Evolutionary conservation across 2,329 filamentous ascomycete species (phyloP).

Genomic region (Geosmithia putterillii): DNA sequence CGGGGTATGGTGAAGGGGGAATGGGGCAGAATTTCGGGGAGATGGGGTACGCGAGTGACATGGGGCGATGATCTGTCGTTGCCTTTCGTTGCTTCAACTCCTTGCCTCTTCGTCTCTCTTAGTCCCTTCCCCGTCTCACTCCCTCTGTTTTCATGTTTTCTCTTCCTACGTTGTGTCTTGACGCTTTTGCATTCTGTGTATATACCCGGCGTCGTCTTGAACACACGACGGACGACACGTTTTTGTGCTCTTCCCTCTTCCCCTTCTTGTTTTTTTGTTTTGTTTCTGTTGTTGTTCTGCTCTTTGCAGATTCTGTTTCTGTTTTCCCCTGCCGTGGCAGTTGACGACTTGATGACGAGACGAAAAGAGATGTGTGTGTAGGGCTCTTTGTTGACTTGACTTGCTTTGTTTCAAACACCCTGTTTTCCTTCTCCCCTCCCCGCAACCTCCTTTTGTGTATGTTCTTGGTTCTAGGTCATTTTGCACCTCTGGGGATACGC

Average conservation of each 20-base stretch:
- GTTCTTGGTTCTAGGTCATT: too few relatives aligned
- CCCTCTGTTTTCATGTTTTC: not conserved
- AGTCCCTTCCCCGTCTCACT: not conserved
- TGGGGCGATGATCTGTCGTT: slow-evolving; percentile 30
- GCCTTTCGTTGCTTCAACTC: not conserved
- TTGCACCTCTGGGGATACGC: too few relatives aligned
- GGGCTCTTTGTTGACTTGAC: too few relatives aligned
- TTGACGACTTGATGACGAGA: too few relatives aligned
- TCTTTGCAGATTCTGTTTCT: not conserved
- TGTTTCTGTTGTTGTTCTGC: not conserved
- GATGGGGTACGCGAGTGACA: slow-evolving; percentile 39
- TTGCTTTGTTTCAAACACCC: too few relatives aligned
- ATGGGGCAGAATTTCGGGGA: slow-evolving; percentile 43
- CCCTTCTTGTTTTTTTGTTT: not conserved
- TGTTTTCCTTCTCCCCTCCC: too few relatives aligned
- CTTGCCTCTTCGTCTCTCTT: not conserved
- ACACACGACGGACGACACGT: too few relatives aligned
- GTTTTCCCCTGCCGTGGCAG: not conserved
- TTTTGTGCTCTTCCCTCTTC: too few relatives aligned
- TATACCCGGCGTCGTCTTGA: not conserved
- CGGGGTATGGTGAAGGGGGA: slow-evolving; percentile 43
- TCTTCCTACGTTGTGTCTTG: not conserved
- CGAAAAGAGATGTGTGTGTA: too few relatives aligned
- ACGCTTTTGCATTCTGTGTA: not conserved
- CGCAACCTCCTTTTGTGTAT: too few relatives aligned